Evolutionary conservation across 257 asterid species (phyloP).

Genomic region (Plectranthus barbatus): DNA sequence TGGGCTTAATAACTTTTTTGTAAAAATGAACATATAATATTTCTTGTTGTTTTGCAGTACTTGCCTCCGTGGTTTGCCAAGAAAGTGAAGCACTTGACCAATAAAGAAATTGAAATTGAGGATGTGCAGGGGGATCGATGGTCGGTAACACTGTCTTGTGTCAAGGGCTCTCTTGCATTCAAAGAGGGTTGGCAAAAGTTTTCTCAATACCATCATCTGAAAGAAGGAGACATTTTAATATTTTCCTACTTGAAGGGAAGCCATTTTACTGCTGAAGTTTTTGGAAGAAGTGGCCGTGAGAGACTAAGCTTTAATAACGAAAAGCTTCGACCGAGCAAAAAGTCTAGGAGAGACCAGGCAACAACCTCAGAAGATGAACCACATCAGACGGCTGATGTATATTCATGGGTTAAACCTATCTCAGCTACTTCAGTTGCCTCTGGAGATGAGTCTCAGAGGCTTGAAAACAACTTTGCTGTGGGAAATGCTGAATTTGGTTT

Average conservation of each 20-base stretch:
- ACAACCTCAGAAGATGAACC: conserved; percentile 9
- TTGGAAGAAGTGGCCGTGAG: conserved; percentile 34
- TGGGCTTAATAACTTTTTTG: neutral
- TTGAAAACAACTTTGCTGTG: neutral
- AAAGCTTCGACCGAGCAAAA: neutral
- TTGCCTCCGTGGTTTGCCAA: conserved; percentile 50
- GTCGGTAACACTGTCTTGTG: conserved; percentile 28
- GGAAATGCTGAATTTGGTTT: neutral
- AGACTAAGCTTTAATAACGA: conserved; percentile 8
- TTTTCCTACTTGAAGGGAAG: conserved; percentile 25
- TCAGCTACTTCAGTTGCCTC: conserved; percentile 15
- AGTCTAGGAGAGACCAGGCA: neutral
- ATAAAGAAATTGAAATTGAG: conserved; percentile 37
- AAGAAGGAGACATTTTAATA: conserved; percentile 31
- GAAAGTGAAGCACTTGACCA: conserved; percentile 20
- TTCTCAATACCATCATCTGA: conserved; percentile 29
- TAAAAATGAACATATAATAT: neutral
- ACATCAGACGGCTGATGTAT: neutral
- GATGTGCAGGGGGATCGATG: conserved; percentile 38
- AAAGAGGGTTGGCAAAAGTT: conserved; percentile 54
- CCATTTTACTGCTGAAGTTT: conserved; percentile 43
- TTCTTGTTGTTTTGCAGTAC: conserved; percentile 36
- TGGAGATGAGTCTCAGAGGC: conserved; percentile 7
- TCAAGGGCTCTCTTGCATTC: conserved; percentile 33
- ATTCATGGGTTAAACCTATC: conserved; percentile 5